Base-by-base conservation (phyloP, 23 red algal species). In the Gracilaria caudata region DNA sequence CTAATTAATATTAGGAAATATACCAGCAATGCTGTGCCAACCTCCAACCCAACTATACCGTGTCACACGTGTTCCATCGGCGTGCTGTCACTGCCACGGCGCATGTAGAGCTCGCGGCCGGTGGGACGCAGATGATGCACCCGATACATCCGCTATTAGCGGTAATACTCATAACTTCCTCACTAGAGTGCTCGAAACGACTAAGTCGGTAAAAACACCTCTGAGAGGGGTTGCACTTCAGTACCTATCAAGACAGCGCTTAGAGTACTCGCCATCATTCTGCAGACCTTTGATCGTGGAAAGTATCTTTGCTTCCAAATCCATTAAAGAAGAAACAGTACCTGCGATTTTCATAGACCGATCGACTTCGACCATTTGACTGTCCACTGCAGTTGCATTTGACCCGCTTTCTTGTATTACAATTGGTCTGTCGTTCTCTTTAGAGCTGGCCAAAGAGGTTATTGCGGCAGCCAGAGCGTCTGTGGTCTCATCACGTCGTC, bases 241-340 rank as follows among this genome's bases (percentile, higher is more conserved):
- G 20, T 68, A 68, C 12, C 64, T 68, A 1, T 68, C 9, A 8
- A 68, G 21, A 39, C 1, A 68, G 12, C 64, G 7, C 36, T 58
- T 80, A 32, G 40, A 53, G 38, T 16, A 55, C 21, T 80, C 76
- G 21, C 23, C 51, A 53, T 80, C 28, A 28, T 44, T 28, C 56
- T 16, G 11, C 21, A 80, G 32, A 54, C 76, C 51, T 20, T 57
- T 35, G 4, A 80, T 80, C 40, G 21, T 80, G 11, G 11, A 28
- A 7, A 80, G 40, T 57, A 80, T 80, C 49, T 80, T 80, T 20
- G 41, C 20, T 34, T 80, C 76, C 49, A 80, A 32, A 17, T 80
- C 76, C 76, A 80, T 80, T 57, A 80, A 53, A 35, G 41, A 53
- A 33, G 76, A 53, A 19, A 80, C 76, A 45, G 41, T 80, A 37